Conservation (phyloP, 1,284 basidiomycete genomes). For the Boletellus dicymbophilus region DNA sequence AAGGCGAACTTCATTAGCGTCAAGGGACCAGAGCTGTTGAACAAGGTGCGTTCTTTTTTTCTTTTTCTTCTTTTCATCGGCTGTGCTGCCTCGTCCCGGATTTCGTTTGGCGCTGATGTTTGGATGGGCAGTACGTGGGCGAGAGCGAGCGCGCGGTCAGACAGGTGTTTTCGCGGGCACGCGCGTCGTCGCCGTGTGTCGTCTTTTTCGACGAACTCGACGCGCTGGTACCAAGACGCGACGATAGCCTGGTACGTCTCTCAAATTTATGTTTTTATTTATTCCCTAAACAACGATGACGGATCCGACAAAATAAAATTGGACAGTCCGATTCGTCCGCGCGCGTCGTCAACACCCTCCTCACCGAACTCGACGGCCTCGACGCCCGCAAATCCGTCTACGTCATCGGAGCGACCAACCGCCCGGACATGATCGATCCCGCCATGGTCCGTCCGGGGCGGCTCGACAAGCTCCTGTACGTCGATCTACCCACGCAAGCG, state of each 20-base stretch:
- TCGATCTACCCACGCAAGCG: conserved; percentile 79
- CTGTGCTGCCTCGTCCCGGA: too few species aligned
- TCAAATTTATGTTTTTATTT: too few species aligned
- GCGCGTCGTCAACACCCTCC: conserved; percentile 95
- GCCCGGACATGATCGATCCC: conserved; percentile 99
- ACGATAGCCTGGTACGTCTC: conserved; percentile 83
- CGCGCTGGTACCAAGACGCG: conserved; percentile 91
- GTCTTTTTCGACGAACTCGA: conserved; percentile 98
- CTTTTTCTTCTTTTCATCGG: too few species aligned
- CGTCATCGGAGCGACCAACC: conserved; percentile 96
- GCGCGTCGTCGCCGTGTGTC: conserved; percentile 87
- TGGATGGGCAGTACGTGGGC: conserved; percentile 82
- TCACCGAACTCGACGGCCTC: conserved; percentile 96
- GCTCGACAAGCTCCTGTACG: conserved; percentile 95
- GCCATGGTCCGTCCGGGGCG: conserved; percentile 98
- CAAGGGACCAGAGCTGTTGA: conserved; percentile 95
- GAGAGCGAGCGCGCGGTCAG: conserved; percentile 96
- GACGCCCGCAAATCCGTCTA: conserved; percentile 91
- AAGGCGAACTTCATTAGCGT: conserved; percentile 97
- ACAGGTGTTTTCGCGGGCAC: conserved; percentile 89
- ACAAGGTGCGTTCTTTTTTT: conserved; percentile 66
- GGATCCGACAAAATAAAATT: background rate
- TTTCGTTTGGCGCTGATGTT: too few species aligned
- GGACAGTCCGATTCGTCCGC: conserved; percentile 94
- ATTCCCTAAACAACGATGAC: background rate